A percentile compares a stretch with the other conserved stretches of the same genome.
phyloP scores from a whole-genome alignment of 2,329 filamentous ascomycete species.

The Exophiala sp. region DNA sequence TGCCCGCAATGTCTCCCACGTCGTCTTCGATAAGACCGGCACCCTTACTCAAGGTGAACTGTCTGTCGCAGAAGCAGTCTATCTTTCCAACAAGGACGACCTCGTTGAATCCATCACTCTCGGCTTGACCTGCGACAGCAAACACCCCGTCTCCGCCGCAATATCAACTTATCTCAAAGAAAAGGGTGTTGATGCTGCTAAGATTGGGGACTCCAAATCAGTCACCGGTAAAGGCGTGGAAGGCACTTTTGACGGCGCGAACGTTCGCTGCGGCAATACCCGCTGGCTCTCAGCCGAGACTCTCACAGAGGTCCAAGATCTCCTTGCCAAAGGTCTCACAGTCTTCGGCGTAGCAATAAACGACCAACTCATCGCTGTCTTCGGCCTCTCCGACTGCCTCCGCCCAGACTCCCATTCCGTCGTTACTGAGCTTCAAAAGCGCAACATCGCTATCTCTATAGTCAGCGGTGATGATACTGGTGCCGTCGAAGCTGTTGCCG shows the following conservation, averaged over 20 bases:
- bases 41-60: slow-evolving; percentile 61
- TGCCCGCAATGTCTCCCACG: slow-evolving; percentile 55
- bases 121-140: slow-evolving; percentile 42
- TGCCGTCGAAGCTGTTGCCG: slow-evolving; percentile 47
- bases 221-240: slow-evolving; percentile 32
- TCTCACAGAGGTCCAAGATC: slow-evolving; percentile 31
- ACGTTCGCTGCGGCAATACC: slow-evolving; percentile 27
- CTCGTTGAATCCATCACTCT: slow-evolving; percentile 31
- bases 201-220: slow-evolving; percentile 27
- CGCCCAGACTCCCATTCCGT: slow-evolving; percentile 48
- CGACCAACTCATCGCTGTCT: slow-evolving; percentile 41
- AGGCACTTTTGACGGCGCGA: slow-evolving; percentile 8
- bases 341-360: slow-evolving; percentile 55
- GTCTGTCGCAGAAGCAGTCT: slow-evolving; percentile 34
- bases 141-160: slow-evolving; percentile 51
- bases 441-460: slow-evolving; percentile 49
- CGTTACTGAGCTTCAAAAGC: slow-evolving; percentile 47
- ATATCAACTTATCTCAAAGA: slow-evolving; percentile 41
- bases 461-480: slow-evolving; percentile 52
- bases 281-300: slow-evolving; percentile 36
- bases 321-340: slow-evolving; percentile 42
- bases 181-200: slow-evolving; percentile 16
- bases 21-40: slow-evolving; percentile 77
- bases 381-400: slow-evolving; percentile 46
- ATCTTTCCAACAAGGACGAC: slow-evolving; percentile 16